Evolutionary conservation across 805 yeast species (phyloP).

Genomic region (Komagataella kurtzmanii): DNA sequence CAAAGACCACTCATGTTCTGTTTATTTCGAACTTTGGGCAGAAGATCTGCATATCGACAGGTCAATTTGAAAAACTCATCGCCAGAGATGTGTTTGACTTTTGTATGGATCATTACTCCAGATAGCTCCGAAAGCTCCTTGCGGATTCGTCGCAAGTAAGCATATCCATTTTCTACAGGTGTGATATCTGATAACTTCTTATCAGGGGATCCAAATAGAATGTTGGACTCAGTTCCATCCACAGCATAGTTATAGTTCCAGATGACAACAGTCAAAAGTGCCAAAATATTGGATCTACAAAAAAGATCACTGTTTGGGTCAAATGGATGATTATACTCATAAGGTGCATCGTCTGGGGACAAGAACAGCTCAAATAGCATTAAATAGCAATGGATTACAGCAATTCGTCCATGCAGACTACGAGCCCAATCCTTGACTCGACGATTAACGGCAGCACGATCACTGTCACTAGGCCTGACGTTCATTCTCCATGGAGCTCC

Average conservation of each 20-base stretch:
- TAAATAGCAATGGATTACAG: conserved; percentile 48
- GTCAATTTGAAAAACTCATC: conserved; percentile 27
- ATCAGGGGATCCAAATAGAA: conserved; percentile 11
- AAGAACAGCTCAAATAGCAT: conserved; percentile 50
- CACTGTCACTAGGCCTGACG: conserved; percentile 39
- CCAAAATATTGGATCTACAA: conserved; percentile 27
- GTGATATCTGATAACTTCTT: conserved; percentile 8
- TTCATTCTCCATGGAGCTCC: conserved; percentile 79
- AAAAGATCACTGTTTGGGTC: conserved; percentile 39
- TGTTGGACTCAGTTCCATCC: conserved; percentile 30
- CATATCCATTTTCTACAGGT: conserved; percentile 34
- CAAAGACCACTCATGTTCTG: conserved; percentile 45
- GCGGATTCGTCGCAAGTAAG: conserved; percentile 35
- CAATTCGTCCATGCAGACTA: conserved; percentile 31
- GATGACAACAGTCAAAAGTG: conserved; percentile 26
- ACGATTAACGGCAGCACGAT: conserved; percentile 31
- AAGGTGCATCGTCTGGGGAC: conserved; percentile 31
- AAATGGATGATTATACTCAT: conserved; percentile 29
- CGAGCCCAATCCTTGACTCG: conserved; percentile 41
- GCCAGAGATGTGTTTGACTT: conserved; percentile 19
- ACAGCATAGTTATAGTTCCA: conserved; percentile 39
- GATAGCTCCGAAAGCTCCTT: conserved; percentile 21
- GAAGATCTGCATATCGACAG: conserved; percentile 23
- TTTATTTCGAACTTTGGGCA: conserved; percentile 25
- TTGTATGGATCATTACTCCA: conserved; percentile 17